Percentiles rank a stretch among this genome's conserved stretches.
phyloP scores from a whole-genome alignment of 495 filamentous ascomycete species.

The Aspergillus nanangensis region DNA sequence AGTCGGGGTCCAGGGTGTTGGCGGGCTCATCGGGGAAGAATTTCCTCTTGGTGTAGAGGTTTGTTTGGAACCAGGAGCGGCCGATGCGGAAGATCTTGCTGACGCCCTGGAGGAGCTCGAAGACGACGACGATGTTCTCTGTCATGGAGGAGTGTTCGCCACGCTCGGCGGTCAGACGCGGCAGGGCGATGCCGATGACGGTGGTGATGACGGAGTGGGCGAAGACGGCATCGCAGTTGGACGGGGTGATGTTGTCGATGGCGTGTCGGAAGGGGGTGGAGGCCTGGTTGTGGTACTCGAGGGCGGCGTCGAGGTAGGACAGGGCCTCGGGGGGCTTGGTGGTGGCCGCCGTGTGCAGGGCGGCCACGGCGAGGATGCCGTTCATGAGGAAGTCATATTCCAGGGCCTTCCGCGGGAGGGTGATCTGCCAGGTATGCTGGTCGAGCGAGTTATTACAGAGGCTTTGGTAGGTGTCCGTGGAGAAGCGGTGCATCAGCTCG shows the following conservation, averaged over 20 bases:
- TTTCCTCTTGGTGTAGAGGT: slow-evolving; percentile 18
- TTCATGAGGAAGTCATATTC: slow-evolving; percentile 51
- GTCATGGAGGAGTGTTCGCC: slow-evolving; percentile 27
- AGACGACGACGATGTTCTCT: slow-evolving; percentile 33
- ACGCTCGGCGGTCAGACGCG: slow-evolving; percentile 30
- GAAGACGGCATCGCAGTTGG: slow-evolving; percentile 48
- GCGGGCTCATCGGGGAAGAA: slow-evolving; percentile 14
- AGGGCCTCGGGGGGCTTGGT: slow-evolving; percentile 29
- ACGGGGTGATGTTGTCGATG: slow-evolving; percentile 39
- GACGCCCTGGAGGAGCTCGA: slow-evolving; percentile 34
- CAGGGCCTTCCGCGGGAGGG: slow-evolving; percentile 45
- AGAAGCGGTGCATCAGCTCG: slow-evolving; percentile 40
- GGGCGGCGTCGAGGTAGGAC: slow-evolving; percentile 46
- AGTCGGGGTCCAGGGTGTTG: slow-evolving; percentile 18
- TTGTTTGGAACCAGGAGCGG: slow-evolving; percentile 25
- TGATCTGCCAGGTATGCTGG: slow-evolving; percentile 29
- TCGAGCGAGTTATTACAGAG: slow-evolving; percentile 24
- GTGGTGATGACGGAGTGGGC: slow-evolving; percentile 49
- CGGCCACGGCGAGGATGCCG: slow-evolving; percentile 48
- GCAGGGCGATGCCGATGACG: slow-evolving; percentile 44
- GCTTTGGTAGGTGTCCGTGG: slow-evolving; percentile 35
- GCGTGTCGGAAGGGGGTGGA: slow-evolving; percentile 40
- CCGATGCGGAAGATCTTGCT: slow-evolving; percentile 31
- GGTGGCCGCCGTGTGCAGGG: slow-evolving; percentile 47
- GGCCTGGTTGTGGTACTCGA: slow-evolving; percentile 46